Evolutionary conservation across 2,329 filamentous ascomycete genomes (phyloP), one percentile per base, ranked within the genome.

Genomic region (Akanthomyces uredinophilus): DNA sequence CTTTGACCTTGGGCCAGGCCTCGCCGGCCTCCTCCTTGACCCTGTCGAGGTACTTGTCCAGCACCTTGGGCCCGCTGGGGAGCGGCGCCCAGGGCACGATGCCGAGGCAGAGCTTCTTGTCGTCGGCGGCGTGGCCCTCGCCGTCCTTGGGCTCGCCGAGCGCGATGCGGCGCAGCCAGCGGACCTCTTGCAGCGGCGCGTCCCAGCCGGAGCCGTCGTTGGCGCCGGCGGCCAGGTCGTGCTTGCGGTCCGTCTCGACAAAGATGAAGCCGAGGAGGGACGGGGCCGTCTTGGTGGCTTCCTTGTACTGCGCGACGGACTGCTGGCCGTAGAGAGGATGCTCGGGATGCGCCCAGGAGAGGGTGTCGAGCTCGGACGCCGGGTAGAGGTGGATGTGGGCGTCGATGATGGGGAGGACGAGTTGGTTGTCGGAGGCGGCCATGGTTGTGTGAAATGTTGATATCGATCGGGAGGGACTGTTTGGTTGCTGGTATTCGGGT

Each of bases 381-480:
- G 91, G 90, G 79, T 87, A 96, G 70, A 97, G 86, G 78, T 97
- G 93, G 75, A 97, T 89, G 79, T 97, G 94, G 44, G 91, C 89
- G 79, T 97, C 93, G 74, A 97, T 86, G 71, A 96, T 87, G 69
- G 81, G 84, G 73, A 82, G 76, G 68, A 76, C 63, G 68, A 77
- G 60, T 53, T 62, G 60, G 13, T 62, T 14, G 52, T 57, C 60
- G 3, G 60, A 62, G 18, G 52, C 4, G 29, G 52, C 53, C 52
- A 56, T 62, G 60, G 35, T 22, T 27, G 39, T 32, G 14, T 35
- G 13, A 27, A 20, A 18, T 37, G 27, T 44, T 32, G 27, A 29
- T 47, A 37, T 50, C 29, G 16, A 52, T 32, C 11, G 32, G 35
- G 29, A 13, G 20, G 22, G 43, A n/a, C 18, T n/a, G 27, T 60